Evolutionary conservation across 2,329 filamentous ascomycete species (phyloP), one percentile per base, ranked within the genome.

Genomic region (Pseudogymnoascus sp.): DNA sequence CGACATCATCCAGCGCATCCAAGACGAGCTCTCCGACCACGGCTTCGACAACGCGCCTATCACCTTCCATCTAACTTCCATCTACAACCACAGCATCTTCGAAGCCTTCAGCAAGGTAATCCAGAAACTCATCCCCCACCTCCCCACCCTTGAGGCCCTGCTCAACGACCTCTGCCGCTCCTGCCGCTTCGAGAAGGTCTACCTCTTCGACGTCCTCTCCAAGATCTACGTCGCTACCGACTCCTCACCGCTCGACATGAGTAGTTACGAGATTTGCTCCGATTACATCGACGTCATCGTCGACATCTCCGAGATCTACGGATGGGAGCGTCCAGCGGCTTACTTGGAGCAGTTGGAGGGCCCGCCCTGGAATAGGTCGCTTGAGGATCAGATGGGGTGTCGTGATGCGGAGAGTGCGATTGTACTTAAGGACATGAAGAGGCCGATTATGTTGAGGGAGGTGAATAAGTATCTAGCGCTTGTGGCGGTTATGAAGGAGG

Each of bases 171-270:
- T 99, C 45, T 96, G 91, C 77, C 91, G 90, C 66, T 95, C 91
- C 12, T 97, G 93, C 73, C 89, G 91, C 59, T 97, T 99, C 74
- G 93, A 97, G 74, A 99, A 99, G 77, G 93, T 93, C 3, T 99
- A 99, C 75, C 85, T 99, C 5, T 99, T 99, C 73, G 96, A 99
- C 73, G 93, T 97, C 7, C 84, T 96, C 69, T 96, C 91, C 77
- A 99, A 99, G 79, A 96, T 99, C 67, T 99, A 99, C 78, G 96
- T 99, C 69, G 95, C 95, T 0, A 97, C 93, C 4, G 95, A 99
- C 75, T 95, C 89, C 31, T 89, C 90, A 40, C 93, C 93, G 0
- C 91, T 93, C 34, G 93, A 97, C 72, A 95, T 97, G 82, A 89
- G 90, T 45, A 93, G 90, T 74, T 99, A 99, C 75, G 95, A 97